phyloP scores from a whole-genome alignment of 495 filamentous ascomycete genomes.

The Daldinia childiae region DNA sequence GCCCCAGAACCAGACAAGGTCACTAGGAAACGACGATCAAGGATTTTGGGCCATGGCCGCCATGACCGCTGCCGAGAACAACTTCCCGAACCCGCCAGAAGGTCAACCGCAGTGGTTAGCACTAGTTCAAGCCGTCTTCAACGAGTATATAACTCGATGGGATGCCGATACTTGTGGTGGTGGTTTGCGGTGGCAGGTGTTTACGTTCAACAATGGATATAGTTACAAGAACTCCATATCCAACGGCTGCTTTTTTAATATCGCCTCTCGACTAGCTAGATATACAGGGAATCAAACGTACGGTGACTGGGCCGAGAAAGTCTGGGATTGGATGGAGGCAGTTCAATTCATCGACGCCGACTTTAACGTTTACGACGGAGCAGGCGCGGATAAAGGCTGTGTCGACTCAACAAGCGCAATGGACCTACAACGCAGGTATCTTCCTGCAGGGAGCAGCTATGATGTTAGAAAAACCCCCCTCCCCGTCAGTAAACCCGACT shows the following conservation, averaged over 20 bases:
- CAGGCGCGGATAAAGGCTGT: conserved; percentile 66
- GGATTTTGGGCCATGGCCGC: conserved; percentile 86
- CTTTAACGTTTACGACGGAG: conserved; percentile 74
- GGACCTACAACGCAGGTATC: conserved; percentile 80
- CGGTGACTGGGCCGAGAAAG: conserved; percentile 74
- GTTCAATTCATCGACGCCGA: conserved; percentile 69
- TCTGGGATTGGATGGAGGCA: conserved; percentile 72
- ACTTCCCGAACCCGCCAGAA: conserved; percentile 71
- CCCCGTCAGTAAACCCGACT: no score
- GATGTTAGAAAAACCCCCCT: conserved; percentile 62
- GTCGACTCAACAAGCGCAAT: conserved; percentile 70
- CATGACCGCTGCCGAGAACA: conserved; percentile 82
- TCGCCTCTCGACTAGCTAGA: conserved; percentile 77
- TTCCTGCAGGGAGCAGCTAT: conserved; percentile 77
- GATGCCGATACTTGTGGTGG: conserved; percentile 73
- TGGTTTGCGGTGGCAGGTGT: conserved; percentile 88
- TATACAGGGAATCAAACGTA: conserved; percentile 84
- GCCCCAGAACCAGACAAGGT: conserved; percentile 82
- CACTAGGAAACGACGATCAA: conserved; percentile 85
- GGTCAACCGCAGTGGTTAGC: conserved; percentile 79
- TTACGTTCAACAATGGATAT: conserved; percentile 81
- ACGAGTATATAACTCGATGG: conserved; percentile 75
- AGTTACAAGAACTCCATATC: conserved; percentile 83
- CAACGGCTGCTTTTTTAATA: conserved; percentile 82
- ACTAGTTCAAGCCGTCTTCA: conserved; percentile 81